A percentile compares a stretch with the other conserved stretches of the same genome.
Evolutionary conservation across 306 rosid genomes (phyloP).

Genomic region (Dalbergia cultrata): DNA sequence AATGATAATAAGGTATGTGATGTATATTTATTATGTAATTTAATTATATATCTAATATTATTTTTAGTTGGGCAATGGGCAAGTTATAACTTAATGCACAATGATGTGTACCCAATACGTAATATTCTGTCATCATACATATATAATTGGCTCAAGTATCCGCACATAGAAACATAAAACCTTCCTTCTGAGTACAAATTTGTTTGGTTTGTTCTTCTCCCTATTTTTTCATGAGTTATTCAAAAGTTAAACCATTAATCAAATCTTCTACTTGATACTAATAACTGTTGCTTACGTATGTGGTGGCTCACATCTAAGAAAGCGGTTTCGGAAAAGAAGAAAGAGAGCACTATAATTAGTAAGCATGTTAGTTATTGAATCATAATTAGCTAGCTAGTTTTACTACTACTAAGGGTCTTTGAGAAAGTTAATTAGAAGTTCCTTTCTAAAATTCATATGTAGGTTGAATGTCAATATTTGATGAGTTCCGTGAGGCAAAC

Average conservation of each 20-base stretch:
- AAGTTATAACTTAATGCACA: neutral
- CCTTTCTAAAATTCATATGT: neutral
- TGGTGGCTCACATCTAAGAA: neutral
- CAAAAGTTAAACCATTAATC: neutral
- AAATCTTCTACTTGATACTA: neutral
- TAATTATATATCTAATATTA: too few relatives aligned
- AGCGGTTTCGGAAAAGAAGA: neutral
- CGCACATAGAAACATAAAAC: slow-evolving; percentile 36
- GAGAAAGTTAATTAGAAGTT: neutral
- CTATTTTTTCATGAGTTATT: neutral
- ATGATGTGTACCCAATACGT: neutral
- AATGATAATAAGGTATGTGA: too few relatives aligned
- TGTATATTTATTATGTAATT: too few relatives aligned
- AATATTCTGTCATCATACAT: slow-evolving; percentile 20
- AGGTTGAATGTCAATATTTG: neutral
- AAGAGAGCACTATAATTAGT: neutral
- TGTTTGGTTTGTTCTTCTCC: neutral
- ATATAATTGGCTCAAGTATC: neutral
- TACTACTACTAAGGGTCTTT: neutral
- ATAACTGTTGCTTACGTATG: neutral
- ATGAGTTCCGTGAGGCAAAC: slow-evolving; percentile 13
- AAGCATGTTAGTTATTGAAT: neutral
- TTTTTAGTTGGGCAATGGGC: too few relatives aligned
- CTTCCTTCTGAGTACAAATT: neutral
- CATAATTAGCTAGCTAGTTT: neutral